Evolutionary conservation across 2,329 filamentous ascomycete genomes (phyloP).

Genomic region (Colletotrichum sp.): DNA sequence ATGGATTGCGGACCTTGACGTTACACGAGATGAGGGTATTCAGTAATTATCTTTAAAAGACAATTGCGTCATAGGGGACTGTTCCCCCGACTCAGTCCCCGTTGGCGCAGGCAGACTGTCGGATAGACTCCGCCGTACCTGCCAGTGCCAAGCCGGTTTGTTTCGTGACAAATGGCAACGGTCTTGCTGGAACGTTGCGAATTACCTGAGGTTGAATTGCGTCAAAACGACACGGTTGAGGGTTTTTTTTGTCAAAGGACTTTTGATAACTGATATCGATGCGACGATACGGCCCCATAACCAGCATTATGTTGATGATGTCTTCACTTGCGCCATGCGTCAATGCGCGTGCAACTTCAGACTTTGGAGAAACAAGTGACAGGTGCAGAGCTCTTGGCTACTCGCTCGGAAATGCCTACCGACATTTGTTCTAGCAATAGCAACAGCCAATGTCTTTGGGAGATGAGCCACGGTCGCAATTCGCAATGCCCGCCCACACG

Average conservation of each 20-base stretch:
- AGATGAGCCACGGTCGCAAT: conserved; percentile 10
- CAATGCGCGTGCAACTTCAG: background rate
- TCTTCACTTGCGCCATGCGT: background rate
- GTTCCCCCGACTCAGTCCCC: background rate
- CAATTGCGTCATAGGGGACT: conserved; percentile 4
- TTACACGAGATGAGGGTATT: conserved; percentile 5
- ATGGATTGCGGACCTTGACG: background rate
- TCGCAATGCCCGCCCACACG: conserved; percentile 1
- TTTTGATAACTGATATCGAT: background rate
- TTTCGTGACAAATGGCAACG: background rate
- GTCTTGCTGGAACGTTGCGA: background rate
- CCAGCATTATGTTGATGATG: background rate
- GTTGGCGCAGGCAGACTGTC: background rate
- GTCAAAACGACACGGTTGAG: background rate
- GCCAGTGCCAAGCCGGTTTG: background rate
- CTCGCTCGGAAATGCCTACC: background rate
- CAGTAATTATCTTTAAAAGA: background rate
- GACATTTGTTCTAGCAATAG: background rate
- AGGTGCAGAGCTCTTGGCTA: background rate
- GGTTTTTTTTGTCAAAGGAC: background rate
- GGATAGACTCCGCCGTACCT: background rate
- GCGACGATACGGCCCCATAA: background rate
- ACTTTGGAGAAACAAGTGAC: background rate
- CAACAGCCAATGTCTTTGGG: background rate
- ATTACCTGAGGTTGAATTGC: background rate